These are phyloP conservation scores for Aspergillus wentii DNA, from an alignment of 495 filamentous ascomycete species.

Conservation along the genomic window DNA sequence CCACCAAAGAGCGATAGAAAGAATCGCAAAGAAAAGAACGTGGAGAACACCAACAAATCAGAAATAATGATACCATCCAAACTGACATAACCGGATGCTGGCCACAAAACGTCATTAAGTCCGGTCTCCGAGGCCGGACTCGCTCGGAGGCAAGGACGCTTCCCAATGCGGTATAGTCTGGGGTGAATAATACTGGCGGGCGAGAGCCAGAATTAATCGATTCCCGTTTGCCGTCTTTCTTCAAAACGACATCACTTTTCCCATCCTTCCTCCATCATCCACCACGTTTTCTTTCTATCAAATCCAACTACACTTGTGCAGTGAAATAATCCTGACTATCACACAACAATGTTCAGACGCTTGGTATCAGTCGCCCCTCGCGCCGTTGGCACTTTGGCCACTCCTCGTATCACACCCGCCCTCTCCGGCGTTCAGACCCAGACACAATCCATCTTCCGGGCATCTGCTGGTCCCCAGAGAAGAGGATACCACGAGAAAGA, in stretches of 20 bases:
- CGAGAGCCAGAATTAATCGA: conserved; percentile 16
- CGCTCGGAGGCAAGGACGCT: conserved; percentile 12
- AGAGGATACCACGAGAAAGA: conserved; percentile 62
- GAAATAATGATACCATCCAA: too few relatives aligned
- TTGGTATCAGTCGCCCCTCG: conserved; percentile 45
- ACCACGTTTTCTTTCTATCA: too few relatives aligned
- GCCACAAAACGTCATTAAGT: too few relatives aligned
- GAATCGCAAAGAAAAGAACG: too few relatives aligned
- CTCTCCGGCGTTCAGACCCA: conserved; percentile 29
- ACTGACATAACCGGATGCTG: too few relatives aligned
- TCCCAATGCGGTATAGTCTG: conserved; percentile 8
- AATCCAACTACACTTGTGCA: not conserved
- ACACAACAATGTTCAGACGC: conserved; percentile 47
- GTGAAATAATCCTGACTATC: not conserved
- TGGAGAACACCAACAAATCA: too few relatives aligned
- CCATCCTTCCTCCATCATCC: too few relatives aligned
- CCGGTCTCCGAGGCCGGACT: conserved; percentile 11
- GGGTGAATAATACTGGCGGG: conserved; percentile 1
- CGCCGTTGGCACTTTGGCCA: conserved; percentile 36
- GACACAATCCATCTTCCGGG: conserved; percentile 25
- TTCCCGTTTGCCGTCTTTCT: conserved; percentile 9
- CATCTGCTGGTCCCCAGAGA: conserved; percentile 27
- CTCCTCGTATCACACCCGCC: conserved; percentile 41
- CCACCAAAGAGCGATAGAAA: too few relatives aligned
- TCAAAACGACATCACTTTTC: conserved; percentile 1